Evolutionary conservation across 2,329 filamentous ascomycete species (phyloP).

Genomic region (Colletotrichum chlorophyti): DNA sequence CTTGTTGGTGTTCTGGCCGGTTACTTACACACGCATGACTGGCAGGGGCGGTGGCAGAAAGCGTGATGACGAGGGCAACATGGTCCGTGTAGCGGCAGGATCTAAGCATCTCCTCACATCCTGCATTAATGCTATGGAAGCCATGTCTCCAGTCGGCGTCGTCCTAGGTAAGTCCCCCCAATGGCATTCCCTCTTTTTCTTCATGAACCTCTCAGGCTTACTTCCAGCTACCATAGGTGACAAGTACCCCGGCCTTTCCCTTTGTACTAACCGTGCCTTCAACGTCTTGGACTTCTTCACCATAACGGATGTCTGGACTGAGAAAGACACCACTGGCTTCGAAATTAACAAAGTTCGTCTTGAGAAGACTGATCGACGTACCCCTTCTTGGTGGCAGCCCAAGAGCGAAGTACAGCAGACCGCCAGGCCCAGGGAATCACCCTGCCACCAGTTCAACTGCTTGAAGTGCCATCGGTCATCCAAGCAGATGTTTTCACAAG

Average conservation of each 20-base stretch:
- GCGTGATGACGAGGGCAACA: conserved; percentile 50
- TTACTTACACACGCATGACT: no score
- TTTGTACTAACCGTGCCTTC: conserved; percentile 62
- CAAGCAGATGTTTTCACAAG: conserved; percentile 42
- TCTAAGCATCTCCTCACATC: conserved; percentile 38
- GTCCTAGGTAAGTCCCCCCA: conserved; percentile 54
- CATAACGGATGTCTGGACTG: conserved; percentile 72
- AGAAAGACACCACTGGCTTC: conserved; percentile 50
- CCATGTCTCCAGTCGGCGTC: conserved; percentile 58
- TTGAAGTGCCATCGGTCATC: conserved; percentile 44
- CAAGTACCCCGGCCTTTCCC: conserved; percentile 54
- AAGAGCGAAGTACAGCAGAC: conserved; percentile 30
- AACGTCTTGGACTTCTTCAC: conserved; percentile 74
- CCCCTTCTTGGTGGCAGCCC: conserved; percentile 66
- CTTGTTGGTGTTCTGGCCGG: no score
- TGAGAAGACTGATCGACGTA: conserved; percentile 62
- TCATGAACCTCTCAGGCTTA: neutral
- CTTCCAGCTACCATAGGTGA: conserved; percentile 54
- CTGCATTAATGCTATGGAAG: conserved; percentile 52
- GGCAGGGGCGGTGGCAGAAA: conserved; percentile 60
- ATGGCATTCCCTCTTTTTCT: neutral
- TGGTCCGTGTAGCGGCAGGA: conserved; percentile 50
- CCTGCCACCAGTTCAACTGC: conserved; percentile 40
- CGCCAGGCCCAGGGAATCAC: neutral
- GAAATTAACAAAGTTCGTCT: conserved; percentile 64